These are phyloP conservation scores for Gardenia jasminoides DNA, from an alignment of 257 asterid species.

Conservation along the genomic window DNA sequence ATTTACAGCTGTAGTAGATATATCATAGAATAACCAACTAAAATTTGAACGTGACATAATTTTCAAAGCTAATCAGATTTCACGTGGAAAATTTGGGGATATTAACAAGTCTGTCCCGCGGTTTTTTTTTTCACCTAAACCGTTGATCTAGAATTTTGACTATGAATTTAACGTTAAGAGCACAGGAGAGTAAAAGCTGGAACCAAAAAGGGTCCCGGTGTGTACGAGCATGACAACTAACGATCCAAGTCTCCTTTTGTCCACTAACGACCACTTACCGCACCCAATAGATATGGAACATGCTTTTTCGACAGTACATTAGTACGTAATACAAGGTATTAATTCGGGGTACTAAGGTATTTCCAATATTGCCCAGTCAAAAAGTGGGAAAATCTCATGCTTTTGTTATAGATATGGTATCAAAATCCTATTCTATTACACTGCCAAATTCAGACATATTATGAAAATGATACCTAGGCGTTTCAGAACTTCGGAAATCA, in stretches of 20 bases:
- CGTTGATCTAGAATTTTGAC: neutral
- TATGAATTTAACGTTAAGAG: neutral
- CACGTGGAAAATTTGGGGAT: neutral
- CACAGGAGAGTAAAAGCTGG: neutral
- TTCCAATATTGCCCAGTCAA: neutral
- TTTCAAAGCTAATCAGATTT: neutral
- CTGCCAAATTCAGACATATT: too few species aligned
- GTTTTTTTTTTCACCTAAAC: neutral
- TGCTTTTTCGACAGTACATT: too few species aligned
- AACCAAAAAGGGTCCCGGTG: neutral
- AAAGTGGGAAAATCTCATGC: too few species aligned
- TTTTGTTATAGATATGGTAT: neutral
- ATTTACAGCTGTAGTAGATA: too few species aligned
- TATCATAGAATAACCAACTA: neutral
- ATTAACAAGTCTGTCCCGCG: neutral
- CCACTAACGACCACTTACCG: neutral
- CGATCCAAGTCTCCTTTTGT: neutral
- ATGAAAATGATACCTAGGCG: neutral
- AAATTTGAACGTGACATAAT: neutral
- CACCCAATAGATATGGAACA: neutral
- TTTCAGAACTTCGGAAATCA: neutral
- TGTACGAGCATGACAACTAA: neutral
- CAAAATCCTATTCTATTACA: neutral
- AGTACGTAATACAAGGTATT: too few species aligned
- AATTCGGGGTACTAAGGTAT: neutral